Evolutionary conservation across 768 basidiomycete species (phyloP).

Genomic region (Terana coerulea): DNA sequence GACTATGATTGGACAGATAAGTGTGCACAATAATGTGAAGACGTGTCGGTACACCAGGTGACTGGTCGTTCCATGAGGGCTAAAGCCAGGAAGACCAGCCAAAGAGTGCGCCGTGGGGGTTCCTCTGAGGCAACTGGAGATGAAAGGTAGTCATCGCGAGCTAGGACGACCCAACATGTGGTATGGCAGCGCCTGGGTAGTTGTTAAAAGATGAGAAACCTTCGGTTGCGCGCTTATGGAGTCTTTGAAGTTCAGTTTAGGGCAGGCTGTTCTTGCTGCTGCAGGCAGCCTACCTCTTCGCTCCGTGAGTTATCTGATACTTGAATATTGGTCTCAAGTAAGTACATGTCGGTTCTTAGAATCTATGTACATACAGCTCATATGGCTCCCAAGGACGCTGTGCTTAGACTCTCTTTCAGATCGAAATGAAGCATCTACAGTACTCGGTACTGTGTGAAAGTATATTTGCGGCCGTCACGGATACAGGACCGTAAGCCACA

Average conservation of each 20-base stretch:
- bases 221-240: not conserved
- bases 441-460: too few species aligned
- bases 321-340: too few species aligned
- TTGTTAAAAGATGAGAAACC: conserved; percentile 17
- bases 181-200: conserved; percentile 16
- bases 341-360: too few species aligned
- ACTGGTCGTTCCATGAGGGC: conserved; percentile 14
- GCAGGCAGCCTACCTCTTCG: too few species aligned
- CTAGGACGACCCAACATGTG: conserved; percentile 16
- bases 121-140: conserved; percentile 16
- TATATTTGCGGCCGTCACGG: too few species aligned
- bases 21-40: not conserved
- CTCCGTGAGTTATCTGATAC: too few species aligned
- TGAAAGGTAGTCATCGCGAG: conserved; percentile 11
- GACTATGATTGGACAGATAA: too few species aligned
- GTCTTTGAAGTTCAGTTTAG: not conserved
- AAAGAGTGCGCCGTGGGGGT: conserved; percentile 15
- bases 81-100: conserved; percentile 15
- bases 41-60: conserved; percentile 16
- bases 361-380: too few species aligned
- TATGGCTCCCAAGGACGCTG: too few species aligned
- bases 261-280: not conserved
- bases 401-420: too few species aligned
- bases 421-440: too few species aligned
- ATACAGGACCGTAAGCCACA: too few species aligned